Conservation (phyloP, 208 protist species). For the Balamuthia mandrillaris region DNA sequence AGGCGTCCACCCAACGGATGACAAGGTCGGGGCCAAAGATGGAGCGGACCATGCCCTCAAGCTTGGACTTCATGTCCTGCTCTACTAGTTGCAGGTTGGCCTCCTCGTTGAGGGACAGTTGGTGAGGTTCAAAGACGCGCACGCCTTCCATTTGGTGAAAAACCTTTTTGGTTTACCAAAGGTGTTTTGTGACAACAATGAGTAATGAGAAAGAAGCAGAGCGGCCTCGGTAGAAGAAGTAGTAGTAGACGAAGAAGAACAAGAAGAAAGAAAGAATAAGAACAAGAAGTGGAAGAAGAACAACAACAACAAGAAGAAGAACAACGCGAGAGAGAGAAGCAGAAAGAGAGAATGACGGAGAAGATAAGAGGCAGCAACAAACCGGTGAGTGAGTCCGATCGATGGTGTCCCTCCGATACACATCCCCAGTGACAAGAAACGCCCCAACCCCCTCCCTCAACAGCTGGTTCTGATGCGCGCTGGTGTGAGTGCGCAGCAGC, state of each 20-base stretch:
- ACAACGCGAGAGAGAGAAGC: not conserved
- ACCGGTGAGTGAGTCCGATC: conserved; percentile 77
- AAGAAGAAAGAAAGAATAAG: not conserved
- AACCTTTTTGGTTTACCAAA: not conserved
- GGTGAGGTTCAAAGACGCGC: conserved; percentile 39
- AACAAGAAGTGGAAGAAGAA: not conserved
- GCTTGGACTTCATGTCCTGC: conserved; percentile 61
- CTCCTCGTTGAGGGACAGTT: not conserved
- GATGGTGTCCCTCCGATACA: conserved; percentile 80
- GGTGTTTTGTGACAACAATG: not conserved
- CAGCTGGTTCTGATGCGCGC: conserved; percentile 70
- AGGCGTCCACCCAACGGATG: conserved; percentile 74
- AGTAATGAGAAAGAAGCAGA: not conserved
- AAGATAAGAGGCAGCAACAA: too few relatives aligned
- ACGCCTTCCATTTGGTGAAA: conserved; percentile 76
- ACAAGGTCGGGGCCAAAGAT: conserved; percentile 10
- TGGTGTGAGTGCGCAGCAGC: conserved; percentile 69
- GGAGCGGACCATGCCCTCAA: conserved; percentile 60
- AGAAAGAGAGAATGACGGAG: not conserved
- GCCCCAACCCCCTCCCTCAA: conserved; percentile 12
- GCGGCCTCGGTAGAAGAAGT: not conserved
- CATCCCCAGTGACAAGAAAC: conserved; percentile 78
- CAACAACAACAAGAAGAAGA: not conserved
- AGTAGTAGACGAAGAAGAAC: not conserved
- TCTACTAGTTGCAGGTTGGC: conserved; percentile 30